Evolutionary conservation across 177 flowering plant species (phyloP).

Genomic region (Tripterygium wilfordii): DNA sequence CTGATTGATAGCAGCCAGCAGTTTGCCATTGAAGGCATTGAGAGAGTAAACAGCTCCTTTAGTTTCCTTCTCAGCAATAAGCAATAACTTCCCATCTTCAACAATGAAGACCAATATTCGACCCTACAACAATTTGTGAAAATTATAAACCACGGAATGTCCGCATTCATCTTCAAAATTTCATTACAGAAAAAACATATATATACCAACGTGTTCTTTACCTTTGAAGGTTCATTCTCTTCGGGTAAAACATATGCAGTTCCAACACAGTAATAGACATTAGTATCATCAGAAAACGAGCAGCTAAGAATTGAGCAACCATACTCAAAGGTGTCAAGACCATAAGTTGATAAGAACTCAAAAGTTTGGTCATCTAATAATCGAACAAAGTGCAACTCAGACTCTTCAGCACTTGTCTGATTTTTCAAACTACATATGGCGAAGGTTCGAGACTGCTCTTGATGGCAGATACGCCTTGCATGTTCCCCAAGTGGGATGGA

Average conservation of each 20-base stretch:
- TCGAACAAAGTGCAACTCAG: conserved; percentile 82
- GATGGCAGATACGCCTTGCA: conserved; percentile 94
- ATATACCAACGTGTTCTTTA: conserved; percentile 6
- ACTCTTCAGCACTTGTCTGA: conserved; percentile 69
- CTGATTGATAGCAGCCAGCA: conserved; percentile 95
- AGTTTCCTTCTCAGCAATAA: conserved; percentile 94
- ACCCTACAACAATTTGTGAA: conserved; percentile 44
- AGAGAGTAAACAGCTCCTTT: conserved; percentile 93
- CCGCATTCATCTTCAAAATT: not conserved
- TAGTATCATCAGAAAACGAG: conserved; percentile 89
- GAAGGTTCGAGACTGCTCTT: conserved; percentile 88
- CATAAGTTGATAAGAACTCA: conserved; percentile 77
- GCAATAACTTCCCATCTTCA: conserved; percentile 88
- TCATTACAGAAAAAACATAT: not conserved
- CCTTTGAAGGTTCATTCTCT: conserved; percentile 95
- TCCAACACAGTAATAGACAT: conserved; percentile 90
- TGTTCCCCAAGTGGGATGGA: conserved; percentile 96
- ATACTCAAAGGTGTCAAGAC: conserved; percentile 79
- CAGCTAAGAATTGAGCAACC: conserved; percentile 96
- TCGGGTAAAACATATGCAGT: conserved; percentile 95
- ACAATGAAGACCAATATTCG: conserved; percentile 80
- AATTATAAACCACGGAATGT: not conserved
- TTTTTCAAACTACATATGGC: conserved; percentile 78
- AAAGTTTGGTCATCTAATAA: conserved; percentile 93
- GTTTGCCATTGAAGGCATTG: conserved; percentile 93